Percentiles rank a stretch among this genome's conserved stretches.
phyloP scores from a whole-genome alignment of 1,284 basidiomycete genomes.

The Omphalotus olearius region DNA sequence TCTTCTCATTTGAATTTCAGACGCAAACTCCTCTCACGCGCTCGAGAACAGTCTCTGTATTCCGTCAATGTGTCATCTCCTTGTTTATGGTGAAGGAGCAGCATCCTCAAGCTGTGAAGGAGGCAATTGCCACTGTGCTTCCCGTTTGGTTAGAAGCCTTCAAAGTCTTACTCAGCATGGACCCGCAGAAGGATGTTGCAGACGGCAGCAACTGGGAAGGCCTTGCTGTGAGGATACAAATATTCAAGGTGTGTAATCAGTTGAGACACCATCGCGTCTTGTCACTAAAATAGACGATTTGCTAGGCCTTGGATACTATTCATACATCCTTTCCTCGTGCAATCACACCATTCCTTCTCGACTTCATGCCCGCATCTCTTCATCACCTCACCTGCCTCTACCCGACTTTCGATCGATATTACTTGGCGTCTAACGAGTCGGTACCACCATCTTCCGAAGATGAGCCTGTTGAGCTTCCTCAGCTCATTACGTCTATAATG shows the following conservation, averaged over 20 bases:
- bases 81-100: constrained; percentile 94
- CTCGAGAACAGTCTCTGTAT: constrained; percentile 83
- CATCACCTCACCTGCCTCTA: constrained; percentile 64
- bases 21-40: constrained; percentile 76
- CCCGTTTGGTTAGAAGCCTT: constrained; percentile 90
- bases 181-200: constrained; percentile 60
- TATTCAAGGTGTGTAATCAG: constrained; percentile 61
- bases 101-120: constrained; percentile 82
- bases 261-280: background rate
- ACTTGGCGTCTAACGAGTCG: constrained; percentile 55
- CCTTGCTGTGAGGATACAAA: constrained; percentile 70
- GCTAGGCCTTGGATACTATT: constrained; percentile 65
- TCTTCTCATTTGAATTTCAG: constrained; percentile 29
- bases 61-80: constrained; percentile 86
- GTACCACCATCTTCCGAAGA: constrained; percentile 69
- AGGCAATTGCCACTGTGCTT: constrained; percentile 76
- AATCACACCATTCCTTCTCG: constrained; percentile 55
- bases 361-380: constrained; percentile 59
- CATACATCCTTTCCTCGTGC: constrained; percentile 74
- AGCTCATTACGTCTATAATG: constrained; percentile 74
- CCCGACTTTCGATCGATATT: constrained; percentile 65
- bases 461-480: constrained; percentile 71
- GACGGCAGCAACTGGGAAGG: constrained; percentile 69
- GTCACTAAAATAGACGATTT: background rate
- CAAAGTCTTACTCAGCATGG: constrained; percentile 66